Evolutionary conservation across 148 eudicot genomes (phyloP), one percentile per base, ranked within the genome.

Genomic region (Silene conica): DNA sequence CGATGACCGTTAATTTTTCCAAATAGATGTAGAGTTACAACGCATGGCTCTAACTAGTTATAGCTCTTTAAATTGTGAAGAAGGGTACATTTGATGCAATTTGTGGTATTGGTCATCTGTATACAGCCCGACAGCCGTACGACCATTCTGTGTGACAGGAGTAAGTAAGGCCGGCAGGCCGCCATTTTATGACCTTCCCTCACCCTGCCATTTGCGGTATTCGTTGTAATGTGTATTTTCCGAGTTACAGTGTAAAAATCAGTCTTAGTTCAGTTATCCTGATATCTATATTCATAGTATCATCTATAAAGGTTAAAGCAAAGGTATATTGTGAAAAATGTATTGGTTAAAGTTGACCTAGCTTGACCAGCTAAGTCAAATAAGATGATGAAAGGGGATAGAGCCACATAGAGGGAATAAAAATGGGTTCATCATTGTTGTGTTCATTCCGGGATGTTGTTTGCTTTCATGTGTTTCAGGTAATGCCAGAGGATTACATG

Each of bases 401-500:
- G n/a, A n/a, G n/a, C n/a, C n/a, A n/a, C n/a, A 31, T 31, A 31
- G 34, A 26, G 34, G 34, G 34, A 31, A 3, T 31, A 31, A 31
- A 1, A 25, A 21, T 22, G 31, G 63, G 1, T 38, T 6, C 25
- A 11, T 41, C 52, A 43, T 22, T 52, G 14, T 25, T 68, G 11
- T 0, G n/a, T 15, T 8, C 38, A 48, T 54, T 41, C n/a, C 15
- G 23, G 12, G 5, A 62, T 70, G 45, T 25, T 46, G 66, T n/a
- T 62, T 22, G 9, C 60, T 69, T 50, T 58, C 43, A 25, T 46
- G 48, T 75, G 10, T 71, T 76, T 22, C 88, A 94, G 98, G 96
- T 94, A 61, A 94, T 95, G 98, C 98, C 98, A 1, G 98, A 95
- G 87, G 81, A 89, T 18, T 95, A 84, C 80, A 43, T 86, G 69